These are phyloP conservation scores for Geopyxis carbonaria DNA, from an alignment of 495 filamentous ascomycete species.

Conservation along the genomic window DNA sequence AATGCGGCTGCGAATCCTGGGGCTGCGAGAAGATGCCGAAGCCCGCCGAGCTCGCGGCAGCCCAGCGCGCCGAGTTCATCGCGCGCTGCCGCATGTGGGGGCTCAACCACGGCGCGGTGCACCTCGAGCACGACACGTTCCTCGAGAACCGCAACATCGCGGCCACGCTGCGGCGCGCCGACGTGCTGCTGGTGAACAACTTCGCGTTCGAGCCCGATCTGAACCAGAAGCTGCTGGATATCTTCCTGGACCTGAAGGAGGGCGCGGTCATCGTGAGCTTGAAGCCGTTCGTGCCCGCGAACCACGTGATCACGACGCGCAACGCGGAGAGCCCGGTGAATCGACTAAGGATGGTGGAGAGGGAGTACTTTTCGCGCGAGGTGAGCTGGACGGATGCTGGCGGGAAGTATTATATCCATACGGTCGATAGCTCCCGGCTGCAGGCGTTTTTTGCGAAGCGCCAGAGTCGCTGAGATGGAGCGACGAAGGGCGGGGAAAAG, in stretches of 20 bases:
- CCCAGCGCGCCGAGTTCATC: slow-evolving; percentile 71
- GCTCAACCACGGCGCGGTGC: slow-evolving; percentile 56
- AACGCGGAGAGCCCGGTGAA: slow-evolving; percentile 63
- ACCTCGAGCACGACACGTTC: slow-evolving; percentile 72
- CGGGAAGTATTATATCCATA: slow-evolving; percentile 76
- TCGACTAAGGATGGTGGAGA: slow-evolving; percentile 50
- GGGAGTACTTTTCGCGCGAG: slow-evolving; percentile 59
- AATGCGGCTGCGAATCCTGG: slow-evolving; percentile 87
- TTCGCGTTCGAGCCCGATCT: slow-evolving; percentile 77
- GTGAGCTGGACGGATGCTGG: slow-evolving; percentile 84
- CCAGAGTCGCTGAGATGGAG: not conserved
- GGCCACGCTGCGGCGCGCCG: slow-evolving; percentile 57
- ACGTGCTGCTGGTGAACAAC: slow-evolving; percentile 93
- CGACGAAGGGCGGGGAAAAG: not conserved
- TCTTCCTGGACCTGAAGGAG: slow-evolving; percentile 88
- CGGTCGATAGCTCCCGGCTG: slow-evolving; percentile 46
- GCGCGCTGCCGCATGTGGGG: slow-evolving; percentile 83
- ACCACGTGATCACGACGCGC: slow-evolving; percentile 48
- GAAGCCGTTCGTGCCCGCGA: slow-evolving; percentile 60
- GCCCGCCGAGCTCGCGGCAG: slow-evolving; percentile 64
- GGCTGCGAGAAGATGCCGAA: slow-evolving; percentile 92
- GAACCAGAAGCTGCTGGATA: slow-evolving; percentile 69
- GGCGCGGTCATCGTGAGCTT: slow-evolving; percentile 75
- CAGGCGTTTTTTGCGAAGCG: slow-evolving; percentile 13
- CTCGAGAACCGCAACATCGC: slow-evolving; percentile 53